Evolutionary conservation across 352 stramenopile species (phyloP), one percentile per base, ranked within the genome.

Genomic region (Pythium rishiriense): DNA sequence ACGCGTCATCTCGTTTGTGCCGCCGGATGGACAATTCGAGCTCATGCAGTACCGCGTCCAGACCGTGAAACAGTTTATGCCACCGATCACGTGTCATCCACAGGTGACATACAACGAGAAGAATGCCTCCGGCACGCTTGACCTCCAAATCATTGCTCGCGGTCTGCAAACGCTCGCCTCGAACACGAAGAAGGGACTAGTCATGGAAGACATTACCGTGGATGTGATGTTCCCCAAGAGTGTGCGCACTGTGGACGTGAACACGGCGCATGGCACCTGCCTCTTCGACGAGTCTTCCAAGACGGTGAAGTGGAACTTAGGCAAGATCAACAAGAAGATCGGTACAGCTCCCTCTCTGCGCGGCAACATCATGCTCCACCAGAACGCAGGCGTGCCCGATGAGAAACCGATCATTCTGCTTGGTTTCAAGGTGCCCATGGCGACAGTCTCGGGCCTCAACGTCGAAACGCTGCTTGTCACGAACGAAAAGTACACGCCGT

Each of bases 401-500:
- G 93, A 98, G 67, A 97, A 97, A 68, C 94, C 95, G n/a, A 88
- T 98, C 62, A 85, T 99, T 49, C 79, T 97, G 42, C 68, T 99
- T 1, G 87, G 87, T 49, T 99, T 98, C 86, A 99, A 98, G 73
- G 97, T 99, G 57, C 85, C 96, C 19, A 91, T 98, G 76, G 88
- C 94, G 12, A 98, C 94, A 9, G 94, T 99, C 45, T 98, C 92
- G 64, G 96, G 97, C 14, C 73, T 99, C 48, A 92, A 95, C 45
- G 96, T 99, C 42, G 93, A 97, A 70, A 98, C 96, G 46, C 72
- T 99, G 46, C 66, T 96, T 43, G 85, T 99, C 51, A 95, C 88
- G 29, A 98, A 98, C 71, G 97, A 99, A 77, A 92, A 91, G 61
- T 99, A 99, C 80, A 97, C 96, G 65, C 97, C 97, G 9, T 99